Base-by-base conservation (phyloP, 345 rosid species). In the Aurinia saxatilis region DNA sequence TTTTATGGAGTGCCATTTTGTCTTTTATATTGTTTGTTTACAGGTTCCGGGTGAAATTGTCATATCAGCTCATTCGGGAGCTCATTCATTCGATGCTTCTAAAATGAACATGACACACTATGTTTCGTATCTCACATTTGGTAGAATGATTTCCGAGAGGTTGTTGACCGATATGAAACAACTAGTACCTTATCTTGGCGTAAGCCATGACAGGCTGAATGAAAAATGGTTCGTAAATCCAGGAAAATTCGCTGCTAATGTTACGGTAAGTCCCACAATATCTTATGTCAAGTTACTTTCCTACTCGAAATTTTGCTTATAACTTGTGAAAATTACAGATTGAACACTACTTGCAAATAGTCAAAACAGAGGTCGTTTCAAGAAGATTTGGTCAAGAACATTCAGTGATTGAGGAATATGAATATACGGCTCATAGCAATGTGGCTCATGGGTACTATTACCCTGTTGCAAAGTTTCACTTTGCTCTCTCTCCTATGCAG, bases 401-500 rank as follows among this genome's bases (percentile, higher is more conserved):
- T 35, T 68, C 79, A 51, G 48, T 90, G 65, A 44, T 88, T 0
- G 87, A 86, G 68, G 95, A 90, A 75, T 83, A 90, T 1, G 97
- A 90, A 75, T 95, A 87, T 77, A 95, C 97, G 1, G 96, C 96
- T 4, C 96, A 90, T 71, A 95, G 99, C 71, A 95, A 82, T 35
- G 64, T 88, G 72, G 83, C 77, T 34, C 85, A 86, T 63, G 85
- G 75, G 64, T 27, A 77, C 27, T 47, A 88, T 73, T 69, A 77
- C 52, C 99, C 99, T 1, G 88, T 72, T 7, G 83, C 84, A 25
- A 90, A 88, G 60, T 90, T 95, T 71, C 97, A 82, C 78, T 82
- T 84, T 45, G 95, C 90, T 84, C 95, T 84, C 68, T 90, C 97
- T 37, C 99, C 99, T 18, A 90, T 95, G 99, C 99, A 95, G 97